Percentiles rank a stretch among this genome's conserved stretches.
These are phyloP conservation scores for Geotrichum citri-aurantii DNA, from an alignment of 1,139 yeast species.

Conservation along the genomic window DNA sequence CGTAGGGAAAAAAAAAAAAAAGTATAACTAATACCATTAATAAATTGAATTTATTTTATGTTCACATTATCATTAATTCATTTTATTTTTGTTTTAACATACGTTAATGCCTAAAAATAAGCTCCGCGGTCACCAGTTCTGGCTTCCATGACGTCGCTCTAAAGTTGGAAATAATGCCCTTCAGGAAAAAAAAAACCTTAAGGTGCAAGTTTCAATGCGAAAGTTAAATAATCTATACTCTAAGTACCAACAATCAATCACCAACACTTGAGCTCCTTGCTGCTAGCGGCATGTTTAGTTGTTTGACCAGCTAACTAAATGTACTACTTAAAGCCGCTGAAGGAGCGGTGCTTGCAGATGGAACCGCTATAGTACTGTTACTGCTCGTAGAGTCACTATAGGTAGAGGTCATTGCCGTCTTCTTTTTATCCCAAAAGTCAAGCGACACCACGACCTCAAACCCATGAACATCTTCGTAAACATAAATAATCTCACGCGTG, in stretches of 20 bases:
- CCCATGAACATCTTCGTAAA: slow-evolving; percentile 84
- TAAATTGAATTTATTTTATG: too few relatives aligned
- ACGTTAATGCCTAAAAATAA: too few relatives aligned
- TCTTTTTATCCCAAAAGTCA: slow-evolving; percentile 65
- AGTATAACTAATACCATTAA: too few relatives aligned
- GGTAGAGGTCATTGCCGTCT: background rate
- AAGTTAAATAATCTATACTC: background rate
- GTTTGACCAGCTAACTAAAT: background rate
- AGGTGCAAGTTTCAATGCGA: background rate
- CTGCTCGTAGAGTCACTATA: background rate
- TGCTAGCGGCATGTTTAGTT: background rate
- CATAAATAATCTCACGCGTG: slow-evolving; percentile 91
- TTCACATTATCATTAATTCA: too few relatives aligned
- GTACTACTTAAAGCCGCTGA: background rate
- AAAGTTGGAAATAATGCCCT: background rate
- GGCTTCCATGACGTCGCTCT: too few relatives aligned
- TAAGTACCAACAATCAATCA: background rate
- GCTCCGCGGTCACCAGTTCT: too few relatives aligned
- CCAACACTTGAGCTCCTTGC: background rate
- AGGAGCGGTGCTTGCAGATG: background rate
- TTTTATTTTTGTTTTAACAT: too few relatives aligned
- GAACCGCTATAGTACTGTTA: background rate
- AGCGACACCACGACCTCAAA: slow-evolving; percentile 85
- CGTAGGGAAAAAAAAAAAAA: too few relatives aligned
- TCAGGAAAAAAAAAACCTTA: background rate